phyloP scores from a whole-genome alignment of 345 rosid species.

The Microthlaspi erraticum region DNA sequence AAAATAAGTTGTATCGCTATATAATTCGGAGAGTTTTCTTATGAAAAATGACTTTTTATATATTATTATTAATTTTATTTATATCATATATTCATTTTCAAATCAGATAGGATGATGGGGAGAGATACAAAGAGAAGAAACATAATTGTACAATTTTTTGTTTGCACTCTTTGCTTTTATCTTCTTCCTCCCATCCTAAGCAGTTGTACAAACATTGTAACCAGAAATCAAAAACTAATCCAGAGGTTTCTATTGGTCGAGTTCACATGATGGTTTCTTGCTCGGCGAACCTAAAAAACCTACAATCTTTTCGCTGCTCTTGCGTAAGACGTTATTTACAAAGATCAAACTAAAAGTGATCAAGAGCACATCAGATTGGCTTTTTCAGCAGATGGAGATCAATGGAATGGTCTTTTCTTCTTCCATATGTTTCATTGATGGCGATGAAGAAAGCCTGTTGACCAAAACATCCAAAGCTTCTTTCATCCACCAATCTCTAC shows the following conservation, averaged over 20 bases:
- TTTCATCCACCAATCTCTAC: slow-evolving; percentile 94
- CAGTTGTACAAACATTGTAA: slow-evolving; percentile 18
- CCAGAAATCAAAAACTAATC: slow-evolving; percentile 4
- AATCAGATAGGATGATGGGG: slow-evolving; percentile 3
- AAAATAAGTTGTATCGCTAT: neutral
- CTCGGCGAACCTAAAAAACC: slow-evolving; percentile 11
- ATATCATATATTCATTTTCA: slow-evolving; percentile 2
- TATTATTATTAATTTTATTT: neutral
- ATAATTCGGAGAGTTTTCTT: neutral
- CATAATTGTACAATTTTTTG: slow-evolving; percentile 14
- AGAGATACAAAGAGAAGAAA: slow-evolving; percentile 21
- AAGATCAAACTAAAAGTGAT: slow-evolving; percentile 2
- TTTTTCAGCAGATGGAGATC: slow-evolving; percentile 31
- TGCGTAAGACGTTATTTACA: slow-evolving; percentile 19
- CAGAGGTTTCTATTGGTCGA: neutral
- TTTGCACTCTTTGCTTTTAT: slow-evolving; percentile 19
- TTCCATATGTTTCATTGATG: slow-evolving; percentile 5
- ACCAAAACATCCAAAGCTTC: slow-evolving; percentile 79
- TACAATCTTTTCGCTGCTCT: slow-evolving; percentile 16
- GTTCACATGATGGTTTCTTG: slow-evolving; percentile 21
- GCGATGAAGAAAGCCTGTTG: slow-evolving; percentile 45
- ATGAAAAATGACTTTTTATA: neutral
- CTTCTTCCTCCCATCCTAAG: slow-evolving; percentile 28
- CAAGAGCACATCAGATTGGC: neutral
- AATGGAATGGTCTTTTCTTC: slow-evolving; percentile 25